Evolutionary conservation across 352 stramenopile genomes (phyloP).

Genomic region (Globisporangium abappressorium): DNA sequence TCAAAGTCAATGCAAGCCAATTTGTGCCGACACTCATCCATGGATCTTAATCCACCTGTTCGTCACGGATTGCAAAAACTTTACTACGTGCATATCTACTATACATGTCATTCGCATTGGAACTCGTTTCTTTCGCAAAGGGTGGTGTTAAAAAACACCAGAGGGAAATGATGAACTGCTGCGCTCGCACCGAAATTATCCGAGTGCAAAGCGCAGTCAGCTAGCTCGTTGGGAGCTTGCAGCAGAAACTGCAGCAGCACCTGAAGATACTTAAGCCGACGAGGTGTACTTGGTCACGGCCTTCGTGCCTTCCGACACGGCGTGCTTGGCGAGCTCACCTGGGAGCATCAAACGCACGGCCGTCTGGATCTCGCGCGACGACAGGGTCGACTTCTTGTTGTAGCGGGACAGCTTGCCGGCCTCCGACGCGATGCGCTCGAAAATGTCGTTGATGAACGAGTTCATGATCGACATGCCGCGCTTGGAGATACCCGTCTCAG

Average conservation of each 20-base stretch:
- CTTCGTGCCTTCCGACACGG: constrained; percentile 97
- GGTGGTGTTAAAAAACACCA: constrained; percentile 90
- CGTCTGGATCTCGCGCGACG: constrained; percentile 96
- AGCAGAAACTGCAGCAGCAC: neutral
- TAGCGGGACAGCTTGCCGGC: constrained; percentile 95
- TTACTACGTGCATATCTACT: neutral
- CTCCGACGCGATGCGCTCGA: constrained; percentile 97
- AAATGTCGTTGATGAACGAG: constrained; percentile 99
- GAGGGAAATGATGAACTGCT: constrained; percentile 20
- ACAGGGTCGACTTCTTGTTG: constrained; percentile 99
- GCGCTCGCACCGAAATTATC: neutral
- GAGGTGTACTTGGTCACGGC: constrained; percentile 92
- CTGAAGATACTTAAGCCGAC: constrained; percentile 57
- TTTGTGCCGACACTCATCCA: too few species aligned
- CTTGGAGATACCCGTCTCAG: constrained; percentile 96
- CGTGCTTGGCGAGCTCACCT: constrained; percentile 97
- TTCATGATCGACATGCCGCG: constrained; percentile 99
- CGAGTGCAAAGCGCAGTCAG: neutral
- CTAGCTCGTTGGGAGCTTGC: neutral
- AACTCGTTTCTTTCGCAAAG: constrained; percentile 36
- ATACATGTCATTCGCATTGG: neutral
- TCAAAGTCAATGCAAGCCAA: too few species aligned
- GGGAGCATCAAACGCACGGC: constrained; percentile 94
- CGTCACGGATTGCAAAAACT: too few species aligned
- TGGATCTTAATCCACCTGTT: too few species aligned